Evolutionary conservation across 1,284 basidiomycete species (phyloP).

Genomic region (Cutaneotrichosporon mucoides): DNA sequence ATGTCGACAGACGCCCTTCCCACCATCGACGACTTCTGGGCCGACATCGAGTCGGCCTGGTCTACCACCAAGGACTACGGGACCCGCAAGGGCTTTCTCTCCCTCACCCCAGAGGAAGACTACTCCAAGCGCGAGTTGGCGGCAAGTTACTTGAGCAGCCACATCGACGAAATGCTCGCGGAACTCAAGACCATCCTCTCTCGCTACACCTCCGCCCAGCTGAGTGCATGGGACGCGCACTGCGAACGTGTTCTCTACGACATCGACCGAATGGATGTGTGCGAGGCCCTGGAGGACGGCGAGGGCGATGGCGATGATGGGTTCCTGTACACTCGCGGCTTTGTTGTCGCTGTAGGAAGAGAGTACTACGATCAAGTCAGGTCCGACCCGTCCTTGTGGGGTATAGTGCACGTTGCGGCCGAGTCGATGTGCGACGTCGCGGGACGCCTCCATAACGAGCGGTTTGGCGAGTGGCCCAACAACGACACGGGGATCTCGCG

Average conservation of each 20-base stretch:
- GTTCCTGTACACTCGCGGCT: slow-evolving; percentile 15
- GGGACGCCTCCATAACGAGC: neutral
- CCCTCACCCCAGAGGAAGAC: no score
- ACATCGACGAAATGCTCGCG: neutral
- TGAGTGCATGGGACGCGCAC: neutral
- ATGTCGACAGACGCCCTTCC: no score
- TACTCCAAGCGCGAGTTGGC: no score
- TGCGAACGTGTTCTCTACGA: slow-evolving; percentile 13
- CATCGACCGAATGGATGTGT: slow-evolving; percentile 13
- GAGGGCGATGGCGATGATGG: slow-evolving; percentile 11
- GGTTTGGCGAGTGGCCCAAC: slow-evolving; percentile 9
- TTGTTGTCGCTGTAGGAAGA: slow-evolving; percentile 9
- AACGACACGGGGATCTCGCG: neutral
- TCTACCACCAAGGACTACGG: no score
- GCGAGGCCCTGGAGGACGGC: slow-evolving; percentile 4
- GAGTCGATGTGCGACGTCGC: slow-evolving; percentile 15
- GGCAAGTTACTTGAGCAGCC: neutral
- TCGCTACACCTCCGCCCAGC: neutral
- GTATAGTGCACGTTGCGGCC: slow-evolving; percentile 5
- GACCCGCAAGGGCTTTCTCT: no score
- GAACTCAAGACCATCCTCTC: neutral
- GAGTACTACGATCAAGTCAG: slow-evolving; percentile 11
- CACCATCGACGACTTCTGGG: neutral
- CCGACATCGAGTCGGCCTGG: neutral
- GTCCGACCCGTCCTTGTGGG: slow-evolving; percentile 1